Conservation (phyloP, 768 basidiomycete genomes). For the Trametes cinnabarina region DNA sequence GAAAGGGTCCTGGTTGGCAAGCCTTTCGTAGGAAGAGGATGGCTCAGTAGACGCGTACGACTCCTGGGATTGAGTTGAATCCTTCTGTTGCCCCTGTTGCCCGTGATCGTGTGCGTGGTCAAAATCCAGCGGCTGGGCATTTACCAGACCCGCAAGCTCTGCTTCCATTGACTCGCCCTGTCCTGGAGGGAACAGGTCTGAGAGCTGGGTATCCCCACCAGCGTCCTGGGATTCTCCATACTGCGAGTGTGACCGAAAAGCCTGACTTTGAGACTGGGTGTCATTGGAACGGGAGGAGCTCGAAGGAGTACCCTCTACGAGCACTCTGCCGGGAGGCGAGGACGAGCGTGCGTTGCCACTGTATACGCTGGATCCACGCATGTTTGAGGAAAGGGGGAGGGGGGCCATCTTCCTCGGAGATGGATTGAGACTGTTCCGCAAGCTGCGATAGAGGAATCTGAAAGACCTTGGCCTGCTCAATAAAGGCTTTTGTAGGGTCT, state of each 20-base stretch:
- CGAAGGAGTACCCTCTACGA: constrained; percentile 56
- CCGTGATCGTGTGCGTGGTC: background rate
- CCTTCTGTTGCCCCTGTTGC: background rate
- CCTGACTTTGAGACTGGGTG: constrained; percentile 30
- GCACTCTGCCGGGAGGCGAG: constrained; percentile 23
- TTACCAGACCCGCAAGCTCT: background rate
- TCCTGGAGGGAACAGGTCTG: constrained; percentile 10
- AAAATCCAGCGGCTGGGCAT: background rate
- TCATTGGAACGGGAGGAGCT: constrained; percentile 35
- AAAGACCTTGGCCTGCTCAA: constrained; percentile 47
- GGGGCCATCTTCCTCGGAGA: constrained; percentile 13
- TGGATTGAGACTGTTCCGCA: constrained; percentile 28
- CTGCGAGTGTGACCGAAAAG: background rate
- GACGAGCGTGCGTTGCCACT: background rate
- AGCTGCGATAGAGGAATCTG: constrained; percentile 58
- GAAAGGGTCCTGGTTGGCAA: constrained; percentile 13
- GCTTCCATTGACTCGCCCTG: constrained; percentile 6
- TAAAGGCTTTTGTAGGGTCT: constrained; percentile 45
- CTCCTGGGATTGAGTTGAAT: background rate
- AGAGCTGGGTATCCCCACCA: constrained; percentile 4
- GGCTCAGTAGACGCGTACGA: constrained; percentile 17
- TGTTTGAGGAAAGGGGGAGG: constrained; percentile 4
- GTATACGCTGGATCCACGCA: background rate
- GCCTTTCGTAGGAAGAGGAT: constrained; percentile 16
- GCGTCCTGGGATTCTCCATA: background rate